Evolutionary conservation across 352 stramenopile species (phyloP), one percentile per base, ranked within the genome.

Genomic region (Globisporangium solare): DNA sequence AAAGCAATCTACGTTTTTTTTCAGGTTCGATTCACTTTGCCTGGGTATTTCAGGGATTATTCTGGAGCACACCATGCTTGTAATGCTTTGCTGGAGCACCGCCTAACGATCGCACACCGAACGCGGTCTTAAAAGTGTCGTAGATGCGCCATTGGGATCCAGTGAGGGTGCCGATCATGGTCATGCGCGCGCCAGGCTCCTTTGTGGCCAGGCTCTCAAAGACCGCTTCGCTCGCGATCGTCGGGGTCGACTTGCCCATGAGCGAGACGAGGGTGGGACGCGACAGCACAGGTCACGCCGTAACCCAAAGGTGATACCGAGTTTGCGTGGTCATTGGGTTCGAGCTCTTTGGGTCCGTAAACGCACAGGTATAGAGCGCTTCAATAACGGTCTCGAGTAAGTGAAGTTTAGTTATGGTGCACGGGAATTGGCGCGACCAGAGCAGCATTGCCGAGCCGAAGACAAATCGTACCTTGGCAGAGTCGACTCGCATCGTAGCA

Each of bases 351-450:
- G 89, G 89, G 67, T 92, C 82, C 48, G 90, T 97, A 72, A 96
- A 95, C 61, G 92, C 79, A 68, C 92, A 57, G 58, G 82, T 90
- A 76, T 94, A 94, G 67, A 94, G 92, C 21, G 64, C 77, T 67
- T 92, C 84, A 11, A 94, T 82, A 56, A 89, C 80, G 71, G 92
- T 94, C 64, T 94, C 84, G 61, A 98, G 98, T 68, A 99, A 98
- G 61, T 98, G 97, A 71, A 99, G 99, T 81, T 99, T 99, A 54
- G 96, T 93, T 94, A 99, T 99, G 54, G 97, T 99, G 94, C 99
- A 99, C 60, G 97, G 97, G 70, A 98, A 97, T 76, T 97, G 93
- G 42, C 92, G 86, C 48, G 84, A 94, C 84, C 84, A 94, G 60
- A 94, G 71, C 12, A 92, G 92, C 48, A 95, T 83, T 0, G 98